Evolutionary conservation across 2,329 filamentous ascomycete species (phyloP).

Genomic region (Colletotrichum eleusines): DNA sequence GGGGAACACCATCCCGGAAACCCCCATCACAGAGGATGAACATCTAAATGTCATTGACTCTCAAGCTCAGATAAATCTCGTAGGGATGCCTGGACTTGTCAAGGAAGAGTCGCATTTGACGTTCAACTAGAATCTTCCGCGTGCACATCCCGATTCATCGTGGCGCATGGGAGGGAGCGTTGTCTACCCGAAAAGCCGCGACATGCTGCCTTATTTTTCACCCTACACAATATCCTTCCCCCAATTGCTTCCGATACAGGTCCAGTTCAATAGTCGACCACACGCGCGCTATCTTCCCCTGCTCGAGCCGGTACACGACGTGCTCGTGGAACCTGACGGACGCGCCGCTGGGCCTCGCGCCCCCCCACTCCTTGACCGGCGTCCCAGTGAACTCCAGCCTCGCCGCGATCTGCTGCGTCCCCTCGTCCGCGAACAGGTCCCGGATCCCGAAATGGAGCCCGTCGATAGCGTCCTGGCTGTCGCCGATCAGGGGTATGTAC

Average conservation of each 20-base stretch:
- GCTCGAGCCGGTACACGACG: constrained; percentile 50
- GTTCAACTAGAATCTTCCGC: neutral
- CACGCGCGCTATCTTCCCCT: constrained; percentile 49
- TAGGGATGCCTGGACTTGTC: neutral
- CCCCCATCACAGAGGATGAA: neutral
- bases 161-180: neutral
- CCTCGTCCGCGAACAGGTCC: constrained; percentile 48
- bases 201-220: neutral
- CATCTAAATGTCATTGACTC: neutral
- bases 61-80: neutral
- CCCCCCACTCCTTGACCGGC: constrained; percentile 46
- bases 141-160: neutral
- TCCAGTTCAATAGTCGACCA: constrained; percentile 50
- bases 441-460: constrained; percentile 46
- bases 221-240: neutral
- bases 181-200: neutral
- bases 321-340: constrained; percentile 49
- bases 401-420: constrained; percentile 48
- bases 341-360: constrained; percentile 47
- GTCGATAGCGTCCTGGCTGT: constrained; percentile 46
- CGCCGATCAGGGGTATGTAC: constrained; percentile 49
- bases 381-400: constrained; percentile 49
- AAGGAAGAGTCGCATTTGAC: neutral
- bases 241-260: constrained; percentile 43
- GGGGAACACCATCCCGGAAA: neutral